These are phyloP conservation scores for Entomortierella chlamydospora DNA, from an alignment of 192 early-diverging fungal genomes.

Conservation along the genomic window DNA sequence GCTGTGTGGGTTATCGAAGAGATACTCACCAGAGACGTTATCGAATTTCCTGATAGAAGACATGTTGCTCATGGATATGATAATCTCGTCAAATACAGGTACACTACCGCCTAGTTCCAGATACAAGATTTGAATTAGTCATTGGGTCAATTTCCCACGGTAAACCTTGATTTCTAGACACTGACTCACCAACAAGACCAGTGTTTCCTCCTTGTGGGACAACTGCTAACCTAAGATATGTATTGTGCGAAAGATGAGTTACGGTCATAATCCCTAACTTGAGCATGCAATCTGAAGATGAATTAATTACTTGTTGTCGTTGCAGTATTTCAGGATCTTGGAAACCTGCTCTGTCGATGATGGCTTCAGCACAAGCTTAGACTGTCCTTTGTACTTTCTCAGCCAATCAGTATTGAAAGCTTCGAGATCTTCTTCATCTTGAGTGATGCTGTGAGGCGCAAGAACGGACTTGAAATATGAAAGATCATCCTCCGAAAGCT, in stretches of 20 bases:
- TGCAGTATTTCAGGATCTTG: conserved; percentile 88
- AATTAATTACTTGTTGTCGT: conserved; percentile 74
- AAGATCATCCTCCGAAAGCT: conserved; percentile 71
- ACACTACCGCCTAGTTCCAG: conserved; percentile 78
- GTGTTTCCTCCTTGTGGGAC: conserved; percentile 99
- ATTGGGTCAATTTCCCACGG: too few relatives aligned
- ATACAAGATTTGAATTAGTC: not conserved
- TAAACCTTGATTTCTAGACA: not conserved
- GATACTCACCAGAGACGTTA: conserved; percentile 60
- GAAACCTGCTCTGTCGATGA: conserved; percentile 88
- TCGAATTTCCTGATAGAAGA: conserved; percentile 83
- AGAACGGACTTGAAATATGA: conserved; percentile 69
- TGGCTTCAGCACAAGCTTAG: conserved; percentile 86
- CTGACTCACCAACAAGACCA: conserved; percentile 87
- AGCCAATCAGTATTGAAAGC: conserved; percentile 94
- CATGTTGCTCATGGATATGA: conserved; percentile 84
- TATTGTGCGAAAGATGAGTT: not conserved
- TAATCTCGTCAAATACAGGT: conserved; percentile 95
- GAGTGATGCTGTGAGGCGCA: conserved; percentile 52
- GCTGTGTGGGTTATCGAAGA: not conserved
- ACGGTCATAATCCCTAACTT: not conserved
- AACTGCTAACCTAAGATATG: conserved; percentile 75
- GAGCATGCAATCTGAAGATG: too few relatives aligned
- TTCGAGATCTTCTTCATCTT: conserved; percentile 70
- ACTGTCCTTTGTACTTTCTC: conserved; percentile 90